Conservation (phyloP, 2,329 filamentous ascomycete genomes). For the Thielaviopsis euricoi region DNA sequence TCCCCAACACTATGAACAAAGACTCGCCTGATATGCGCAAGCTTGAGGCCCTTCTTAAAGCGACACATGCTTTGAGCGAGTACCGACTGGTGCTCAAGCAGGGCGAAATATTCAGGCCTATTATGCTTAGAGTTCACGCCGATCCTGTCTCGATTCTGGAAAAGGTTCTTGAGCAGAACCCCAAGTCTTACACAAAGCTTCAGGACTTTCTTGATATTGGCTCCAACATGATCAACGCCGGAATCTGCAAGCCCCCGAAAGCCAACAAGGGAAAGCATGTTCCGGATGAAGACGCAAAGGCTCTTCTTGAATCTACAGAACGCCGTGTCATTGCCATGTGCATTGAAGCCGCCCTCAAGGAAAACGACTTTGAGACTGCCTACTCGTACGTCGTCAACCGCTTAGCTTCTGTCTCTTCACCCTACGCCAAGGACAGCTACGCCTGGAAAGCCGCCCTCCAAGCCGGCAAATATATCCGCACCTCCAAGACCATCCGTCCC, state of each 20-base stretch:
- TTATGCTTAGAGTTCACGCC: constrained; percentile 57
- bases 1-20: constrained; percentile 38
- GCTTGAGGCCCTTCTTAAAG: constrained; percentile 48
- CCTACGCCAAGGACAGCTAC: constrained; percentile 36
- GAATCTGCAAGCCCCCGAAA: constrained; percentile 15
- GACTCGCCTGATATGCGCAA: constrained; percentile 35
- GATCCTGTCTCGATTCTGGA: constrained; percentile 59
- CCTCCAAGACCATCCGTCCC: constrained; percentile 33
- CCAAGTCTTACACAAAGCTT: constrained; percentile 54
- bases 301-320: constrained; percentile 29
- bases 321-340: constrained; percentile 65
- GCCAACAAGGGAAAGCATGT: constrained; percentile 16
- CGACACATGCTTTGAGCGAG: constrained; percentile 58
- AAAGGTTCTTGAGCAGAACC: constrained; percentile 62
- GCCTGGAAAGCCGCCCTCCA: constrained; percentile 66
- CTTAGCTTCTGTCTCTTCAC: constrained; percentile 26
- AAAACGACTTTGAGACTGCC: constrained; percentile 72
- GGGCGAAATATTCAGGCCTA: constrained; percentile 63
- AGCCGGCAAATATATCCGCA: constrained; percentile 57
- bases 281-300: constrained; percentile 4
- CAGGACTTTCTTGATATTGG: constrained; percentile 58
- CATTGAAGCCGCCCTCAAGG: constrained; percentile 56
- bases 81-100: constrained; percentile 67
- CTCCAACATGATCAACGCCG: constrained; percentile 46
- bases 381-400: constrained; percentile 69